A percentile compares a stretch with the other conserved stretches of the same genome.
These are phyloP conservation scores for Spathaspora boniae DNA, from an alignment of 805 yeast species.

Conservation along the genomic window DNA sequence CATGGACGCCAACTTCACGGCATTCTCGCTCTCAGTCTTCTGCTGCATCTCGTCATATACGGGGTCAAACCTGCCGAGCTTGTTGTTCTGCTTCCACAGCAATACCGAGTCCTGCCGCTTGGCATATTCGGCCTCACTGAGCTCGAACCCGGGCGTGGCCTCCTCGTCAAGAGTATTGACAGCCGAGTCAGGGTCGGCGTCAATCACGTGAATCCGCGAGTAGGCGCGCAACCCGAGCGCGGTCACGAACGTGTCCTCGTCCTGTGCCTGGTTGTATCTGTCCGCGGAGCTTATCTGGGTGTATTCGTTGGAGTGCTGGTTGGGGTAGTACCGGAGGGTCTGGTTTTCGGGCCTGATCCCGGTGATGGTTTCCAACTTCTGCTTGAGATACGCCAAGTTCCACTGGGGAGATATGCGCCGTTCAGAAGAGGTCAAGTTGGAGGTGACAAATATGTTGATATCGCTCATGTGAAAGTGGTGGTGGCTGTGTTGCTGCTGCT, in stretches of 20 bases:
- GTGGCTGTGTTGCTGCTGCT: neutral
- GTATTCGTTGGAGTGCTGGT: conserved; percentile 35
- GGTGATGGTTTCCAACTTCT: conserved; percentile 62
- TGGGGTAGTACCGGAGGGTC: conserved; percentile 43
- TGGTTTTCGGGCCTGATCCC: conserved; percentile 67
- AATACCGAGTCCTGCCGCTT: conserved; percentile 59
- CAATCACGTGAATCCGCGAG: conserved; percentile 56
- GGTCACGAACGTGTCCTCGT: conserved; percentile 16
- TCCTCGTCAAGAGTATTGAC: conserved; percentile 32
- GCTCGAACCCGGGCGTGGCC: conserved; percentile 32
- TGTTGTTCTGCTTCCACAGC: conserved; percentile 69
- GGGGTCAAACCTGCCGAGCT: conserved; percentile 73
- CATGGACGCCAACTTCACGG: conserved; percentile 25
- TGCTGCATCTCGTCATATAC: conserved; percentile 29
- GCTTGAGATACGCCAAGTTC: conserved; percentile 51
- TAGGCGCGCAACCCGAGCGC: conserved; percentile 31
- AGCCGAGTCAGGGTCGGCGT: conserved; percentile 50
- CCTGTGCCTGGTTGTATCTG: conserved; percentile 13
- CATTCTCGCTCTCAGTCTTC: conserved; percentile 25
- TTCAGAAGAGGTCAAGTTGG: conserved; percentile 67
- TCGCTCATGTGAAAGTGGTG: conserved; percentile 27
- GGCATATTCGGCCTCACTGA: conserved; percentile 62
- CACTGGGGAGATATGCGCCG: conserved; percentile 61
- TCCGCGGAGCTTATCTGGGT: conserved; percentile 19
- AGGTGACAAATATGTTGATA: conserved; percentile 56